Percentiles rank a stretch among this genome's conserved stretches.
phyloP scores from a whole-genome alignment of 2,329 filamentous ascomycete species.

The Blumeriella jaapii region DNA sequence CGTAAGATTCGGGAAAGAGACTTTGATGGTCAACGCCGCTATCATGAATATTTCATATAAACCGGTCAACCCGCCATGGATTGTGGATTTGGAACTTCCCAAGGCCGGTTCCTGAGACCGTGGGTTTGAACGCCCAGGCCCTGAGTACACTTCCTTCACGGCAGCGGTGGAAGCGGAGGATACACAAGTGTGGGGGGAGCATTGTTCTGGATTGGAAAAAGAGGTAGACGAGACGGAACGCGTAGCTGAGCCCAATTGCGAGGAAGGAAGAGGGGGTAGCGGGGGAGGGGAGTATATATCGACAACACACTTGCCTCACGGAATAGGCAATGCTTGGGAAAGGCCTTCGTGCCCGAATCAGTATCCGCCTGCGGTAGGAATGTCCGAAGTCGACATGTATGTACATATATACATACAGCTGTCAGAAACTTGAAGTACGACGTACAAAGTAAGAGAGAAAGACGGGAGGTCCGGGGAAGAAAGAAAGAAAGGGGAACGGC shows the following conservation, averaged over 20 bases:
- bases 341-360: conserved; percentile 18
- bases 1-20: conserved; percentile 25
- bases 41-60: conserved; percentile 34
- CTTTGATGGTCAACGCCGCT: conserved; percentile 45
- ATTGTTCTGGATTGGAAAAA: too few species aligned
- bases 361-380: conserved; percentile 14
- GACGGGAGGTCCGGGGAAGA: too few species aligned
- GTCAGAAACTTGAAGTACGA: conserved; percentile 32
- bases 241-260: conserved; percentile 8
- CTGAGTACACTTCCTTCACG: background rate
- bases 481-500: too few species aligned
- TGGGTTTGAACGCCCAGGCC: too few species aligned
- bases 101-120: background rate
- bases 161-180: conserved; percentile 1
- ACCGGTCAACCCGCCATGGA: conserved; percentile 39
- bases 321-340: background rate
- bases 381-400: conserved; percentile 20
- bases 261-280: conserved; percentile 16
- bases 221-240: too few species aligned
- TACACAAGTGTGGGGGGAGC: too few species aligned
- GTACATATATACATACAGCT: too few species aligned
- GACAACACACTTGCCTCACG: background rate
- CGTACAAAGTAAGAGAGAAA: too few species aligned
- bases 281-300: too few species aligned
- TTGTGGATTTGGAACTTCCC: conserved; percentile 32